Evolutionary conservation across 257 asterid species (phyloP), one percentile per base, ranked within the genome.

Genomic region (Forsythia suspensa): DNA sequence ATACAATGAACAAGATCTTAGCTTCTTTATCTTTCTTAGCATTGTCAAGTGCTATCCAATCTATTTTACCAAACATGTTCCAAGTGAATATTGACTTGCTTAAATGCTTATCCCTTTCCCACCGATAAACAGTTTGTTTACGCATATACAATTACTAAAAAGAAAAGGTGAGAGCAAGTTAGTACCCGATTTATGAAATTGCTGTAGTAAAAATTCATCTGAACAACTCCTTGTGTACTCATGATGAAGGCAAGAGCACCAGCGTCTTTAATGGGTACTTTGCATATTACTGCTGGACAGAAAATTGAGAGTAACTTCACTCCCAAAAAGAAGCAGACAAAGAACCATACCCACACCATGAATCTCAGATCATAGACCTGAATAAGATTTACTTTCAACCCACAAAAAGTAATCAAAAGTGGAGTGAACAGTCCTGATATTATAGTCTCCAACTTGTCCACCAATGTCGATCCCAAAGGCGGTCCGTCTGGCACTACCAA

Each of bases 401-500:
- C 97, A 68, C 95, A 91, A 55, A 59, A 86, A 2, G 99, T 89
- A 16, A 93, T 84, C 73, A 95, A 24, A 20, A 95, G 95, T 0
- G 99, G 98, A 8, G 92, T 91, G 71, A 95, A 39, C 87, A 93
- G 38, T 38, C 98, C 98, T 8, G 89, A 88, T 3, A 87, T 77
- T 4, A 90, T 1, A 12, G 97, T 88, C 72, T 95, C 98, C 82
- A 95, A 72, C 82, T 86, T 86, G n/a, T 92, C 94, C 66, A 87
- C 96, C 69, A 95, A 78, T 5, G 98, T 90, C 3, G 99, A 84
- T 24, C 99, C 99, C 37, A 95, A 63, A 41, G 99, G 99, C 0
- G 99, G 99, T 37, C 99, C 98, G 24, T 91, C 96, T 0, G 99
- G 99, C 74, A 93, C 90, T 0, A 83, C 89, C 72, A 95, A 80